Base-by-base conservation (phyloP, 2,329 filamentous ascomycete genomes). In the Zalaria obscura region DNA sequence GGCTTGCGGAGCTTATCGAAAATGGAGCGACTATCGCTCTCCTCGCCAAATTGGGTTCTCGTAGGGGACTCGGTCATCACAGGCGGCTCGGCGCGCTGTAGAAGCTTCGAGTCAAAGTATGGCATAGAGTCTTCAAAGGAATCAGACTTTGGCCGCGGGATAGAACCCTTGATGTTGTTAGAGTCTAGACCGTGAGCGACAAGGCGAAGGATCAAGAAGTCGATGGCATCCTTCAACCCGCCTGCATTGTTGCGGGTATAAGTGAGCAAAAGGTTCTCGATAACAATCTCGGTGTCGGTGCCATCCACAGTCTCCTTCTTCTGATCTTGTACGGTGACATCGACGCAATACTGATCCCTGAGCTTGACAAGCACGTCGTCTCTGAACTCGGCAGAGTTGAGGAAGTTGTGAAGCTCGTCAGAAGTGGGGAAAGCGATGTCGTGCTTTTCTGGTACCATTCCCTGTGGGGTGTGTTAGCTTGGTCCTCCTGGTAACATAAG, bases 231-330 rank as follows among this genome's bases (percentile, higher is more conserved):
- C 52, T 91, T 86, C 25, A 98, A 74, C 3, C 87, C 89, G 42
- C 91, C 91, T 35, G 89, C 88, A 55, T 96, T 96, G 70, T 98
- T 96, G 49, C 89, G 83, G 35, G 91, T 98, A 61, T 96, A 94
- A 40, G 62, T 74, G 60, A 60, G 68, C 52, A 58, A 63, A 48
- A 61, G 63, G 47, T 48, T 67, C 57, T 60, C 72, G 53, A 58
- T 63, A 59, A 47, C 56, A 49, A 46, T 57, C 58, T 49, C 59
- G 47, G 46, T 60, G 44, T 63, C 65, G 40, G 62, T 61, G 28
- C 55, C 57, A 34, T 63, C 61, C 32, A 56, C 42, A 11, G 58
- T 61, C 49, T 66, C 64, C 5, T 53, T 56, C 48, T 61, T 61
- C 10, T 60, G 55, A 33, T 66, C 60, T 54, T 83, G 76, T 38